Evolutionary conservation across 176 grass and related monocot genomes (phyloP).

Genomic region (sorghum (Sorghum bicolor)): Sorghum_bicolor_NCBIv3 NC_012871.2:58832501-58833000

Average conservation of each 20-base stretch:
- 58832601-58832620: conserved; percentile 47
- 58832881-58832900: neutral
- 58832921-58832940: neutral
- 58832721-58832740: neutral
- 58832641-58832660: conserved; percentile 40
- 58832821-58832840: conserved; percentile 6
- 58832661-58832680: conserved; percentile 57
- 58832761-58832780: neutral
- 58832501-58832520: conserved; percentile 17
- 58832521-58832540: conserved; percentile 32
- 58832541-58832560: conserved; percentile 28
- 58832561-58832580: conserved; percentile 26
- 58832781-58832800: conserved; percentile 32
- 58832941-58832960: neutral
- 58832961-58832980: conserved; percentile 1
- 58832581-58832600: conserved; percentile 8
- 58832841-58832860: conserved; percentile 21
- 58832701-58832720: conserved; percentile 66
- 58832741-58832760: conserved; percentile 28
- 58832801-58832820: neutral
- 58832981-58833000: neutral
- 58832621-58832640: conserved; percentile 49
- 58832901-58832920: neutral
- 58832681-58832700: conserved; percentile 48
- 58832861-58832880: conserved; percentile 19